A percentile compares a stretch with the other conserved stretches of the same genome.
phyloP scores from a whole-genome alignment of 768 basidiomycete genomes.

The Pholiota microspora region DNA sequence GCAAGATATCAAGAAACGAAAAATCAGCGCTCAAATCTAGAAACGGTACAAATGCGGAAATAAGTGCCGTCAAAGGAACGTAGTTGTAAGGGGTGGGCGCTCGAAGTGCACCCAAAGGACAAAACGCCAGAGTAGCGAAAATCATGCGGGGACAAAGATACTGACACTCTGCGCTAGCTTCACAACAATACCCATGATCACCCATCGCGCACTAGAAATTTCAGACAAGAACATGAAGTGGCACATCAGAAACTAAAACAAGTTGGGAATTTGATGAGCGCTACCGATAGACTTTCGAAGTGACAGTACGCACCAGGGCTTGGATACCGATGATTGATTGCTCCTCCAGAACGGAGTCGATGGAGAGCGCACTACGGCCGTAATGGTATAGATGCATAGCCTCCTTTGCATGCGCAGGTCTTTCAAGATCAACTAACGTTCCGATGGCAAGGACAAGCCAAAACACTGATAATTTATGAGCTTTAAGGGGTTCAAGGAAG shows the following conservation, averaged over 20 bases:
- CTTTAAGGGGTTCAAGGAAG: slow-evolving; percentile 37
- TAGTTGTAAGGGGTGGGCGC: background rate
- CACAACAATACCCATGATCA: slow-evolving; percentile 66
- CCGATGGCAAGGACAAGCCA: slow-evolving; percentile 68
- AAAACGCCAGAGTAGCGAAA: slow-evolving; percentile 12
- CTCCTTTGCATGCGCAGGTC: slow-evolving; percentile 50
- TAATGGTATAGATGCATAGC: slow-evolving; percentile 61
- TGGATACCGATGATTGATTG: slow-evolving; percentile 64
- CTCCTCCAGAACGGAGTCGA: slow-evolving; percentile 65
- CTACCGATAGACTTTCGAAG: background rate
- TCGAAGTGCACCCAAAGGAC: background rate
- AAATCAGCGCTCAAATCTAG: slow-evolving; percentile 13
- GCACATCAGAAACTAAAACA: slow-evolving; percentile 52
- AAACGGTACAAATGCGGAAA: slow-evolving; percentile 6
- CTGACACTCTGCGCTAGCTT: slow-evolving; percentile 69
- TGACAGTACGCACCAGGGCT: slow-evolving; percentile 47
- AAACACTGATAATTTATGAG: slow-evolving; percentile 58
- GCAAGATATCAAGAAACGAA: slow-evolving; percentile 11
- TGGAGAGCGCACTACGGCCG: slow-evolving; percentile 53
- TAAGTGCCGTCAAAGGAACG: background rate
- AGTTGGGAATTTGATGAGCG: background rate
- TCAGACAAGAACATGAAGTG: slow-evolving; percentile 52
- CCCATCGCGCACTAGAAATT: slow-evolving; percentile 63
- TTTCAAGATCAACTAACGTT: slow-evolving; percentile 56
- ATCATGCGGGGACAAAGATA: slow-evolving; percentile 21